Evolutionary conservation across 495 filamentous ascomycete genomes (phyloP).

Genomic region (Xylaria curta): DNA sequence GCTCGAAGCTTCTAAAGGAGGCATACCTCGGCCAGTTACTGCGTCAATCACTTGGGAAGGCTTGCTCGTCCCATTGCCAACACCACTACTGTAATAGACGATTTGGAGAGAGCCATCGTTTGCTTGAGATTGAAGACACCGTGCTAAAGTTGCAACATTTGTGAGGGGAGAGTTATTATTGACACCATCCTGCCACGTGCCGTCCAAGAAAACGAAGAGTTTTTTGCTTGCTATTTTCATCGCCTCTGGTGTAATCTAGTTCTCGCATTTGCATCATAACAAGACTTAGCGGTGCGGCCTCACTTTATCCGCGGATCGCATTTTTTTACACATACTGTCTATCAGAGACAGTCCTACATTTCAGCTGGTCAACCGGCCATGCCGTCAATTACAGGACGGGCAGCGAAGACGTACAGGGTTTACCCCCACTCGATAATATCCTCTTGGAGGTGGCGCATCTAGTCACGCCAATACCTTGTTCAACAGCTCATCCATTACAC

Average conservation of each 20-base stretch:
- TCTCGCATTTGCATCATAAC: not conserved
- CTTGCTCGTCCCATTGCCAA: constrained; percentile 1
- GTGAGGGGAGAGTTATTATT: not conserved
- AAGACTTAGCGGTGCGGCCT: not conserved
- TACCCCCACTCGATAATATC: not conserved
- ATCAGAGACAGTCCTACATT: not conserved
- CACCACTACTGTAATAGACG: not conserved
- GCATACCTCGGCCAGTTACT: not conserved
- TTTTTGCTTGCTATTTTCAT: not conserved
- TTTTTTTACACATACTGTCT: too few species aligned
- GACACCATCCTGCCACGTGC: not conserved
- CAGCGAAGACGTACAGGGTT: not conserved
- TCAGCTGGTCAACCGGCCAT: not conserved
- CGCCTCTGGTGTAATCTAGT: not conserved
- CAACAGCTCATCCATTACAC: not conserved
- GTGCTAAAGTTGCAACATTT: not conserved
- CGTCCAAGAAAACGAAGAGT: not conserved
- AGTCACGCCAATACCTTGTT: not conserved
- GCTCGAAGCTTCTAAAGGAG: not conserved
- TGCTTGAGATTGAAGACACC: not conserved
- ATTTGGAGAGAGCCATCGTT: not conserved
- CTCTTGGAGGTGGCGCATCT: not conserved
- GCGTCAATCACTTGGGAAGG: not conserved
- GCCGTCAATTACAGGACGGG: not conserved
- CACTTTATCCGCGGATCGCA: not conserved